Percentiles rank a stretch among this genome's conserved stretches.
Evolutionary conservation across 176 grass and related monocot species (phyloP).

Genomic region (Phoenix dactylifera): DNA sequence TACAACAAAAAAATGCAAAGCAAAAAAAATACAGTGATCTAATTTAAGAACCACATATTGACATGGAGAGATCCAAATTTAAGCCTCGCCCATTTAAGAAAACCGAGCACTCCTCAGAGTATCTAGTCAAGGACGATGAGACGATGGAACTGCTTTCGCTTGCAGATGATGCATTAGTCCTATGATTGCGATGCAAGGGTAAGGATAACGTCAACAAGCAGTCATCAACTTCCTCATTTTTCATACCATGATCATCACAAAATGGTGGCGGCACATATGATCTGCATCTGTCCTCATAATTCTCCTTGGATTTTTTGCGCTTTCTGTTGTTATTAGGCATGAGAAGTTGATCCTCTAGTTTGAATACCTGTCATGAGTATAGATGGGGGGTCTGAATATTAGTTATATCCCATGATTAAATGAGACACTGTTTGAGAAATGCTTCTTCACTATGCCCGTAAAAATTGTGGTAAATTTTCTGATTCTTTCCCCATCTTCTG

Average conservation of each 20-base stretch:
- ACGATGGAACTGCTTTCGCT: conserved; percentile 62
- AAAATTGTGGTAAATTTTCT: too few relatives aligned
- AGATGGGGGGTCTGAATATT: too few relatives aligned
- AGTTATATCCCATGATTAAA: too few relatives aligned
- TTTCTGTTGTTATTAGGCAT: neutral
- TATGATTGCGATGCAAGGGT: conserved; percentile 19
- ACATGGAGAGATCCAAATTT: conserved; percentile 84
- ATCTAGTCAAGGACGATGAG: conserved; percentile 34
- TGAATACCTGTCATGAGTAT: conserved; percentile 22
- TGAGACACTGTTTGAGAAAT: too few relatives aligned
- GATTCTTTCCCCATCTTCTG: too few relatives aligned
- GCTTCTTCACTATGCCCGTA: too few relatives aligned
- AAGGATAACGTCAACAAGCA: conserved; percentile 59
- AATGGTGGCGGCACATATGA: neutral
- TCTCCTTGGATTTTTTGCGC: conserved; percentile 14
- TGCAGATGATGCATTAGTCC: conserved; percentile 15
- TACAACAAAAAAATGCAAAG: neutral
- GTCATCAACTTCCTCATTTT: conserved; percentile 7
- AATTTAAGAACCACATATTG: conserved; percentile 50
- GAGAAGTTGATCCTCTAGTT: conserved; percentile 17
- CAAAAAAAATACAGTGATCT: neutral
- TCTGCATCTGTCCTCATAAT: neutral
- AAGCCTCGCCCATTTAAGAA: conserved; percentile 24
- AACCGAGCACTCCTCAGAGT: conserved; percentile 42
- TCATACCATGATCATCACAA: neutral